Conservation (phyloP, 129 eudicot species). For the Chrysanthemum lavandulifolium region DNA sequence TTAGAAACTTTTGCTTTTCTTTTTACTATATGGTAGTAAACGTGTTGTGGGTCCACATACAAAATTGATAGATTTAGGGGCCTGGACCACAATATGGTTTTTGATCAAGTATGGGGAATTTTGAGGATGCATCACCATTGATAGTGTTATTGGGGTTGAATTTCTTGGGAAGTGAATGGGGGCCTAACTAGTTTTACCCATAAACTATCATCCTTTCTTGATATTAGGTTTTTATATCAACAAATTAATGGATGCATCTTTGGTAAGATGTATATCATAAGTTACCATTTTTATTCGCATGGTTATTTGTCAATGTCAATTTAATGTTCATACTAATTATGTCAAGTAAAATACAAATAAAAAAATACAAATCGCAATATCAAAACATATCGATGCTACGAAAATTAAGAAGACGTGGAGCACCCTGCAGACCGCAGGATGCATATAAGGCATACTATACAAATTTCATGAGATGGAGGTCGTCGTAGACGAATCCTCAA, state of each 20-base stretch:
- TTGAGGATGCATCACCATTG: conserved; percentile 35
- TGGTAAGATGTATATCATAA: conserved; percentile 33
- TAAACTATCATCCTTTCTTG: conserved; percentile 28
- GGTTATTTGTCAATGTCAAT: conserved; percentile 10
- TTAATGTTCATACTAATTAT: background rate
- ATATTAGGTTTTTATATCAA: conserved; percentile 25
- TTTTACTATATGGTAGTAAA: conserved; percentile 34
- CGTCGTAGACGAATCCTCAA: too few relatives aligned
- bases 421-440: too few relatives aligned
- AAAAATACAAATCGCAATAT: background rate
- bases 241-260: conserved; percentile 26
- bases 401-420: too few relatives aligned
- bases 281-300: conserved; percentile 30
- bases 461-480: too few relatives aligned
- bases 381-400: background rate
- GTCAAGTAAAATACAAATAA: background rate
- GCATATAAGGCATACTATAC: too few relatives aligned
- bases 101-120: conserved; percentile 51
- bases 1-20: conserved; percentile 30
- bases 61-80: conserved; percentile 37
- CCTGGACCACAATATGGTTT: conserved; percentile 53
- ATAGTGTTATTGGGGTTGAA: conserved; percentile 28
- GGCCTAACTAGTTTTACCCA: conserved; percentile 41
- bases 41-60: conserved; percentile 34
- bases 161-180: conserved; percentile 35